Percentiles rank a stretch among this genome's conserved stretches.
Conservation (phyloP, 2,329 filamentous ascomycete genomes). For the Cryphonectria nitschkei region DNA sequence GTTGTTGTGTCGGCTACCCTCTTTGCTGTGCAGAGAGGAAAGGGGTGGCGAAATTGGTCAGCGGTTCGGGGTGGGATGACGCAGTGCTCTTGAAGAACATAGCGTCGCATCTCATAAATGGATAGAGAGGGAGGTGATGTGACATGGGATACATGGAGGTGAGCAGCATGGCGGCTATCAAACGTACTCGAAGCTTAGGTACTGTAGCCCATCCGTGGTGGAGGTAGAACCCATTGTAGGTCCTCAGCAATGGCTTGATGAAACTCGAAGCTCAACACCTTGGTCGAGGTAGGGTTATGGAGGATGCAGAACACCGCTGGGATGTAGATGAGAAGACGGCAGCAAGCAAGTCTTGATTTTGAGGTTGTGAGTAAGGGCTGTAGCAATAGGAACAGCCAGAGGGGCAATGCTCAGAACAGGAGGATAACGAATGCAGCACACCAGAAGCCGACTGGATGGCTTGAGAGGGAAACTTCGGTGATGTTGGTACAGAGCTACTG, state of each 20-base stretch:
- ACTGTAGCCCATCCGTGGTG: not conserved
- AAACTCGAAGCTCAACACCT: not conserved
- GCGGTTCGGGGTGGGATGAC: not conserved
- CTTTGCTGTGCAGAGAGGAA: not conserved
- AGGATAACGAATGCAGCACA: not conserved
- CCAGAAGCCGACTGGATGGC: not conserved
- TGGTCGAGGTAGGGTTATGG: not conserved
- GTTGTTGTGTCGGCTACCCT: not conserved
- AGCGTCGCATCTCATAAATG: not conserved
- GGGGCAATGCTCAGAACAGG: not conserved
- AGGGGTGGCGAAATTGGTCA: not conserved
- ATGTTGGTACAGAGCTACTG: not conserved
- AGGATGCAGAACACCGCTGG: not conserved
- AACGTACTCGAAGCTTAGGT: constrained; percentile 3
- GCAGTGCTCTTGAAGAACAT: not conserved
- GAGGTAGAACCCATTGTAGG: not conserved
- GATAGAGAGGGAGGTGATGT: no score
- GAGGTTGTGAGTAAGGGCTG: not conserved
- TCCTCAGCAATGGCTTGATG: not conserved
- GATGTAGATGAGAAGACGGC: not conserved
- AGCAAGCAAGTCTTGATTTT: not conserved
- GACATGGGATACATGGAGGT: not conserved
- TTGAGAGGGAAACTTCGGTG: not conserved
- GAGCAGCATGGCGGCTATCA: not conserved
- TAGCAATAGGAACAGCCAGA: not conserved